phyloP scores from a whole-genome alignment of 257 asterid genomes.

The Fraxinus excelsior region DNA sequence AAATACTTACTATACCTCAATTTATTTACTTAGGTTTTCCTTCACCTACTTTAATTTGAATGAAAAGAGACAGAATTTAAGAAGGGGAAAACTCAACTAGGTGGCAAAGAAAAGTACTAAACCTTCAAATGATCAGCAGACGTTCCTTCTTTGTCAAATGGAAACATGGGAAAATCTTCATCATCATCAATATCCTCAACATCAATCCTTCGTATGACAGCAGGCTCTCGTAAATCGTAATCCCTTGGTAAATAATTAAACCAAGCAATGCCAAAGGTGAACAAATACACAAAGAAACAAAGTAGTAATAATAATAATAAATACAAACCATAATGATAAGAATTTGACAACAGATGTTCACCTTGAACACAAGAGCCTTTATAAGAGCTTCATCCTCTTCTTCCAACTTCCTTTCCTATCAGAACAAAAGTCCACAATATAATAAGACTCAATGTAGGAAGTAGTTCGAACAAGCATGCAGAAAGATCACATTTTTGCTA shows the following conservation, averaged over 20 bases:
- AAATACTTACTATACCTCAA: background rate
- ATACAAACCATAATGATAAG: background rate
- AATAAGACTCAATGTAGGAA: background rate
- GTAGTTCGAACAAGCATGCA: background rate
- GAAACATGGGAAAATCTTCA: conserved; percentile 31
- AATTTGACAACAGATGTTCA: conserved; percentile 19
- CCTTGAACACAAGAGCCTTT: conserved; percentile 60
- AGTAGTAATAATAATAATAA: background rate
- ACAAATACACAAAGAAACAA: background rate
- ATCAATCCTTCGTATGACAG: conserved; percentile 50
- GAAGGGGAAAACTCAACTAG: background rate
- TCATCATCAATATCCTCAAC: conserved; percentile 60
- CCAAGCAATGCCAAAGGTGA: conserved; percentile 12
- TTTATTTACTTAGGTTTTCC: background rate
- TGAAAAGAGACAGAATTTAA: background rate
- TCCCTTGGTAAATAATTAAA: conserved; percentile 41
- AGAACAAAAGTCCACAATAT: conserved; percentile 7
- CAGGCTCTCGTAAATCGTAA: conserved; percentile 40
- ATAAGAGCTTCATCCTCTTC: conserved; percentile 83
- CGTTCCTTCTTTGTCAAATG: conserved; percentile 30
- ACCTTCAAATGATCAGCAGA: conserved; percentile 52
- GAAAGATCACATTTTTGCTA: background rate
- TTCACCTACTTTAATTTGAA: background rate
- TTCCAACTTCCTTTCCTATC: conserved; percentile 57
- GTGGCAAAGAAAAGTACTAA: background rate